These are phyloP conservation scores for Umbilicus rupestris DNA, from an alignment of 164 flowering plant species.

Conservation along the genomic window DNA sequence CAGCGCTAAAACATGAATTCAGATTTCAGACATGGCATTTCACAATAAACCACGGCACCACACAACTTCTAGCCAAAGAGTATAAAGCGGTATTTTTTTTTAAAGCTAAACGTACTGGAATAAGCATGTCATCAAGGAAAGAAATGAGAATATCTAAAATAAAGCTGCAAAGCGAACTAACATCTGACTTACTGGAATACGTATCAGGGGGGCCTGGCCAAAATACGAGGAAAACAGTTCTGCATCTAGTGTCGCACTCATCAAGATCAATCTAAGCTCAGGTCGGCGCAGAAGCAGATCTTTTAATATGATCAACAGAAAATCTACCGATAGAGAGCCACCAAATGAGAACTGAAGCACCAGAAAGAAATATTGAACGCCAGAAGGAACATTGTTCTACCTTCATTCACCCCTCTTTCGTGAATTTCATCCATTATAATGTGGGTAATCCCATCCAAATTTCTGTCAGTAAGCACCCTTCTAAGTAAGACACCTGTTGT, in stretches of 20 bases:
- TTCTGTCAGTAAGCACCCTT: slow-evolving; percentile 79
- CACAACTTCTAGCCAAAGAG: too few species aligned
- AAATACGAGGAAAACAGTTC: slow-evolving; percentile 82
- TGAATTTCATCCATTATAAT: slow-evolving; percentile 97
- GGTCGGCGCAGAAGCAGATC: slow-evolving; percentile 81
- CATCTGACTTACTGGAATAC: slow-evolving; percentile 58
- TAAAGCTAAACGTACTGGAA: too few species aligned
- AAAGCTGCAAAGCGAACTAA: neutral
- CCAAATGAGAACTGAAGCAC: slow-evolving; percentile 16
- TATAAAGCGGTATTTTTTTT: too few species aligned
- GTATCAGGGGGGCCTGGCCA: slow-evolving; percentile 62
- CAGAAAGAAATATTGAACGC: slow-evolving; percentile 5
- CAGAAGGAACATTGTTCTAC: slow-evolving; percentile 22
- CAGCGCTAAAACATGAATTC: neutral
- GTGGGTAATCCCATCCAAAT: slow-evolving; percentile 80
- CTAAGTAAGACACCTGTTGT: slow-evolving; percentile 91
- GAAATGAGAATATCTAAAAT: neutral
- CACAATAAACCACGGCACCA: neutral
- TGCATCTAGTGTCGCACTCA: slow-evolving; percentile 92
- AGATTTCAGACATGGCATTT: neutral
- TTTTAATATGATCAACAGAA: slow-evolving; percentile 75
- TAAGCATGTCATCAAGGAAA: neutral
- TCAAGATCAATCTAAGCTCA: slow-evolving; percentile 67
- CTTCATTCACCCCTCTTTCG: slow-evolving; percentile 99
- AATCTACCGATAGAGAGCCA: slow-evolving; percentile 40